phyloP scores from a whole-genome alignment of 257 asterid species.

The Henckelia pumila region DNA sequence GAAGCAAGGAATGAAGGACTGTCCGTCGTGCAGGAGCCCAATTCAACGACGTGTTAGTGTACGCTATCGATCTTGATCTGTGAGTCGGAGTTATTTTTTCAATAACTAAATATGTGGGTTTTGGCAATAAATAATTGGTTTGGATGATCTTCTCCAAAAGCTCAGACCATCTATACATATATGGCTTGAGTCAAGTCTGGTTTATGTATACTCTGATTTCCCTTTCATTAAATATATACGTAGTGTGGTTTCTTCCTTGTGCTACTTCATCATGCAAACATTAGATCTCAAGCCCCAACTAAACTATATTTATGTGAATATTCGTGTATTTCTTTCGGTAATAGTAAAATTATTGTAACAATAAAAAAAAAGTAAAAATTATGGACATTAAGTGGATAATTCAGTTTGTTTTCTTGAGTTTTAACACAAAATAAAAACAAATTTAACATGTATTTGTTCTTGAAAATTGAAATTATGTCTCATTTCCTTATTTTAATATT shows the following conservation, averaged over 20 bases:
- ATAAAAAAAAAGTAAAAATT: too few relatives aligned
- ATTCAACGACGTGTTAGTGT: constrained; percentile 81
- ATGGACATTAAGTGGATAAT: not conserved
- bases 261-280: not conserved
- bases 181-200: constrained; percentile 32
- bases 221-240: constrained; percentile 28
- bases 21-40: constrained; percentile 90
- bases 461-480: too few relatives aligned
- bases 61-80: constrained; percentile 51
- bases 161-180: constrained; percentile 29
- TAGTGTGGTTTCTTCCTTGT: constrained; percentile 23
- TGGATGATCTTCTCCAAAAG: constrained; percentile 30
- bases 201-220: constrained; percentile 44
- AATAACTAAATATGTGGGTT: constrained; percentile 43
- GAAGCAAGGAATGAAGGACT: constrained; percentile 97
- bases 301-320: not conserved
- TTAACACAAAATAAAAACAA: not conserved
- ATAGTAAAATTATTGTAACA: too few relatives aligned
- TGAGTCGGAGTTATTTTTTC: constrained; percentile 26
- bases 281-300: constrained; percentile 5
- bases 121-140: constrained; percentile 43
- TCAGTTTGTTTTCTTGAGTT: not conserved
- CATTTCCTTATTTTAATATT: not conserved
- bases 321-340: not conserved
- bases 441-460: too few relatives aligned